Base-by-base conservation (phyloP, 139 green algal genomes). In the Marvania coccoides region DNA sequence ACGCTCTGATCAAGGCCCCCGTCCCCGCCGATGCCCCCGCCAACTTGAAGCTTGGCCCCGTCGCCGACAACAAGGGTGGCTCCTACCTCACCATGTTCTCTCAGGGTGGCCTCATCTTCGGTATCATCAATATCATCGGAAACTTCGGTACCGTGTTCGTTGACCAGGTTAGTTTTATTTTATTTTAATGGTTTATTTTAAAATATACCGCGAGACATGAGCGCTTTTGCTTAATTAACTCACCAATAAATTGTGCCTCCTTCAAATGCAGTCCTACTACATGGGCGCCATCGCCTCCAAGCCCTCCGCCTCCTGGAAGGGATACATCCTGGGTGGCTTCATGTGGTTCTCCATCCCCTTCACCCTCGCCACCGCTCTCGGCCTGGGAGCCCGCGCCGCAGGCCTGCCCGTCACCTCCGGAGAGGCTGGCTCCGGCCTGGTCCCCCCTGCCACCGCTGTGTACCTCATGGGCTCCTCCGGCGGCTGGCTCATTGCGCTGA, bases 271-370 rank as follows among this genome's bases (percentile, higher is more conserved):
- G 81, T 83, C 80, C 19, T 91, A 95, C 81, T 95, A 89, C 81
- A 89, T 95, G 80, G 80, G 78, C 47, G 91, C 90, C 80, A 96
- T 97, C 65, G 90, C 90, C 24, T 88, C 88, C 67, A 84, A 81
- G 37, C 89, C 89, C 35, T 89, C 83, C 30, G 83, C 83, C 40
- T 87, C 90, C 31, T 86, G 87, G 79, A 89, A 85, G 65, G 80
- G 85, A 38, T 95, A 95, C 75, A 68, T 95, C 34, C 76, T 94
- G 26, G 87, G 87, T 13, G 87, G 85, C 19, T 63, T 94, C 13
- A 87, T 90, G 69, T 95, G 91, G 91, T 97, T 97, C 78, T 86
- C 87, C 61, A 90, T 97, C 64, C 91, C 91, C 47, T 97, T 97
- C 82, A 88, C 91, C 7, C 80, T 97, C 63, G 91, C 91, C 35